These are phyloP conservation scores for Iberis pinnata DNA, from an alignment of 345 rosid genomes.

Conservation along the genomic window DNA sequence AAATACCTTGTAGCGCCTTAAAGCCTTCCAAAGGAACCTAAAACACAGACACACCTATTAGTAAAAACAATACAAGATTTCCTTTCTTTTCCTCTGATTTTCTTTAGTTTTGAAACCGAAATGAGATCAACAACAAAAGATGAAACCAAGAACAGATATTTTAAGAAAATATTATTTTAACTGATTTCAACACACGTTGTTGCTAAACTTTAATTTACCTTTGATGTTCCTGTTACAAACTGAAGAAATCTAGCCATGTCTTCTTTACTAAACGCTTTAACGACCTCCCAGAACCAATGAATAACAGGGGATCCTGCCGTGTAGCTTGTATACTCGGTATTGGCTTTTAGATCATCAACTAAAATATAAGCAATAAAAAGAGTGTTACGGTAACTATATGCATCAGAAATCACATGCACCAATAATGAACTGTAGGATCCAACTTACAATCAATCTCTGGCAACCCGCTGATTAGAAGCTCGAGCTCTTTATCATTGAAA, in stretches of 20 bases:
- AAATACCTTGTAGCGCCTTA: conserved; percentile 92
- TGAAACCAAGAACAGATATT: too few relatives aligned
- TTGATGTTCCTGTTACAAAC: conserved; percentile 96
- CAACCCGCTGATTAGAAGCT: conserved; percentile 86
- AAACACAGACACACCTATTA: too few relatives aligned
- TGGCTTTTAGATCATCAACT: conserved; percentile 73
- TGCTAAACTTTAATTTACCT: conserved; percentile 40
- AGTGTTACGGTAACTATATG: conserved; percentile 36
- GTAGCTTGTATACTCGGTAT: conserved; percentile 87
- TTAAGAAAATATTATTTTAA: too few relatives aligned
- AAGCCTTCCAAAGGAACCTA: conserved; percentile 98
- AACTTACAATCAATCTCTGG: conserved; percentile 92
- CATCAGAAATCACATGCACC: neutral
- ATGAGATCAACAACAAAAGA: too few relatives aligned
- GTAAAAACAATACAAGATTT: too few relatives aligned
- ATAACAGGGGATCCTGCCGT: conserved; percentile 85
- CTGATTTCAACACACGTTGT: too few relatives aligned
- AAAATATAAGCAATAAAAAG: too few relatives aligned
- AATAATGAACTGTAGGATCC: too few relatives aligned
- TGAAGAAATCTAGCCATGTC: conserved; percentile 93
- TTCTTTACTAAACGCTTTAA: conserved; percentile 90
- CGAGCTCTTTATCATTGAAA: conserved; percentile 90
- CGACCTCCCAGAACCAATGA: conserved; percentile 99
- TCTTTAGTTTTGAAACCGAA: neutral
- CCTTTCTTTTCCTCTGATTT: too few relatives aligned